phyloP scores from a whole-genome alignment of 305 asterid genomes.

The Plantago coronopus region DNA sequence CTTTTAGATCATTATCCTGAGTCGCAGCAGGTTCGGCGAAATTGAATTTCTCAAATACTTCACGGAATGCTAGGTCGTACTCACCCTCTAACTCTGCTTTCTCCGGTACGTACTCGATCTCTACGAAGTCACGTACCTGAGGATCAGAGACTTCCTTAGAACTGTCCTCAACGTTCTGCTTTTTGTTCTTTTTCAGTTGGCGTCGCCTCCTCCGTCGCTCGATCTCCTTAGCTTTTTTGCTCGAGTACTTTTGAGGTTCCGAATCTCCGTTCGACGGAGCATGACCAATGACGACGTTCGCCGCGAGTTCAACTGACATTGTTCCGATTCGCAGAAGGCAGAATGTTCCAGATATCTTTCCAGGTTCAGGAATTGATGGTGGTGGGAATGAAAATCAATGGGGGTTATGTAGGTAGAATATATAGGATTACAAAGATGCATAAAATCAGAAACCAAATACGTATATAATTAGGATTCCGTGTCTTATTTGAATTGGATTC shows the following conservation, averaged over 20 bases:
- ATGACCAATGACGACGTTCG: slow-evolving; percentile 41
- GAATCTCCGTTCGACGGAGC: slow-evolving; percentile 44
- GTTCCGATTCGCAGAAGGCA: no score
- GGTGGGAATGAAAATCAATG: no score
- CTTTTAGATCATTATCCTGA: slow-evolving; percentile 69
- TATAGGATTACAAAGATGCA: no score
- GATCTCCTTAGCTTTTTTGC: slow-evolving; percentile 64
- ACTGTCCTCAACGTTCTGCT: slow-evolving; percentile 37
- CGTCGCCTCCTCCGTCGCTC: slow-evolving; percentile 89
- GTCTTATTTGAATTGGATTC: no score
- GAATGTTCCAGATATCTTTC: no score
- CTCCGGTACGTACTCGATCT: slow-evolving; percentile 89
- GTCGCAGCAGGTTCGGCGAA: slow-evolving; percentile 46
- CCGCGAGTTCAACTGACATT: slow-evolving; percentile 1
- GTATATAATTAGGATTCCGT: no score
- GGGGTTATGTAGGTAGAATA: no score
- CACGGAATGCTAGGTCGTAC: slow-evolving; percentile 72
- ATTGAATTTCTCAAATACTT: slow-evolving; percentile 81
- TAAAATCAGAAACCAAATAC: no score
- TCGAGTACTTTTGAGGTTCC: slow-evolving; percentile 69
- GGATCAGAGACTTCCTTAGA: slow-evolving; percentile 69
- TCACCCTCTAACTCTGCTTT: slow-evolving; percentile 68
- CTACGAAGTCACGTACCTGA: slow-evolving; percentile 62
- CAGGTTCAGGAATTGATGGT: no score
- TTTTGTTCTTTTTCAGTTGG: slow-evolving; percentile 80